A percentile compares a stretch with the other conserved stretches of the same genome.
phyloP scores from a whole-genome alignment of 192 early-diverging fungal species.

The Funneliformis geosporum region DNA sequence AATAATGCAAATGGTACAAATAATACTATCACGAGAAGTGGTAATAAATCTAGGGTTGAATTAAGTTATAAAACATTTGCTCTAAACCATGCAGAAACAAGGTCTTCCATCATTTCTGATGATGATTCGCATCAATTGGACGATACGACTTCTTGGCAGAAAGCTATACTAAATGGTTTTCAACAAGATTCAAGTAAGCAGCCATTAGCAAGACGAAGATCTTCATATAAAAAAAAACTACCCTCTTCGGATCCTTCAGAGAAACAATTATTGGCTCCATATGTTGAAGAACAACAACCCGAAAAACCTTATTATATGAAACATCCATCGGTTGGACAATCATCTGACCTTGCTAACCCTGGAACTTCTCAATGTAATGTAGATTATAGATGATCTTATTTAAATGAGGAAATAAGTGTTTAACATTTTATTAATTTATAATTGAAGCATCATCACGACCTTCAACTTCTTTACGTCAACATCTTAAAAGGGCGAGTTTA shows the following conservation, averaged over 20 bases:
- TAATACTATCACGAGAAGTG: no score
- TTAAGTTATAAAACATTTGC: no score
- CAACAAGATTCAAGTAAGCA: neutral
- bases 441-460: no score
- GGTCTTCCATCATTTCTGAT: no score
- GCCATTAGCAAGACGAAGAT: neutral
- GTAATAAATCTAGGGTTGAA: no score
- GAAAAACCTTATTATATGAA: constrained; percentile 12
- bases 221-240: neutral
- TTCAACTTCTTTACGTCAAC: neutral
- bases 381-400: neutral
- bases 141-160: no score
- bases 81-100: no score
- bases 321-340: no score
- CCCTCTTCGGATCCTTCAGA: neutral
- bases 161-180: neutral
- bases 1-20: no score
- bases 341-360: neutral
- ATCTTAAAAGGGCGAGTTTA: neutral
- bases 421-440: neutral
- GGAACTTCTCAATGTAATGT: neutral
- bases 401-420: neutral
- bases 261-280: constrained; percentile 20
- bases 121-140: no score
- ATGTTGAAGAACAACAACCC: constrained; percentile 17